phyloP scores from a whole-genome alignment of 441 rosid genomes.

The Pelargonium citronellum region DNA sequence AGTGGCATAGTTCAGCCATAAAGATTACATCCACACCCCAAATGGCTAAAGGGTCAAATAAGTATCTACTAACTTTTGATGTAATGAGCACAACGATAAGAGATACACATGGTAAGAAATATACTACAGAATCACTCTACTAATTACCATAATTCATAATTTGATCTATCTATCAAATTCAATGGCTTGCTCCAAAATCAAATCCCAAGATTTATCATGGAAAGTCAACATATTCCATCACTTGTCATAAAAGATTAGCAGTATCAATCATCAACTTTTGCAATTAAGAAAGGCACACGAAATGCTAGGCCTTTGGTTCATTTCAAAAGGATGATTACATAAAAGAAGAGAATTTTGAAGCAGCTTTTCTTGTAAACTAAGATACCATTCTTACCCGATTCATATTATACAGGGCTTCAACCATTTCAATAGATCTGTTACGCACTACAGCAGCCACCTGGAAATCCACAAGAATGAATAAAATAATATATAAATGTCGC shows the following conservation, averaged over 20 bases:
- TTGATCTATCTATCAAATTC: too few relatives aligned
- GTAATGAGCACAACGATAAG: too few relatives aligned
- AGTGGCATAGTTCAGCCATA: too few relatives aligned
- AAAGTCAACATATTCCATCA: too few relatives aligned
- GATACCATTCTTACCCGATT: constrained; percentile 51
- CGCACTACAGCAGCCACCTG: constrained; percentile 70
- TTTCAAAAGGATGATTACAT: background rate
- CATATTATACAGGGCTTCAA: constrained; percentile 70
- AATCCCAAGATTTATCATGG: too few relatives aligned
- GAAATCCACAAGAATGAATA: constrained; percentile 20
- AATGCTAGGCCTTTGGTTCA: background rate
- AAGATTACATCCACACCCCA: too few relatives aligned
- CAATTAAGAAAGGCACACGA: background rate
- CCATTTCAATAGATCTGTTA: constrained; percentile 78
- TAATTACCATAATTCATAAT: too few relatives aligned
- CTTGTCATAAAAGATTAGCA: background rate
- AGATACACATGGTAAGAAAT: too few relatives aligned
- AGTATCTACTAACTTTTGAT: too few relatives aligned
- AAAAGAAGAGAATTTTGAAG: background rate
- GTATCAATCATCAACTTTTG: background rate
- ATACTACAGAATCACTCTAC: too few relatives aligned
- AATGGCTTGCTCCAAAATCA: too few relatives aligned
- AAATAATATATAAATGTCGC: constrained; percentile 11
- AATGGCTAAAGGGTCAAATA: too few relatives aligned
- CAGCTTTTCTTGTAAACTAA: background rate